A percentile compares a stretch with the other conserved stretches of the same genome.
Conservation (phyloP, 2,329 filamentous ascomycete species). For the Botrytis byssoidea region DNA sequence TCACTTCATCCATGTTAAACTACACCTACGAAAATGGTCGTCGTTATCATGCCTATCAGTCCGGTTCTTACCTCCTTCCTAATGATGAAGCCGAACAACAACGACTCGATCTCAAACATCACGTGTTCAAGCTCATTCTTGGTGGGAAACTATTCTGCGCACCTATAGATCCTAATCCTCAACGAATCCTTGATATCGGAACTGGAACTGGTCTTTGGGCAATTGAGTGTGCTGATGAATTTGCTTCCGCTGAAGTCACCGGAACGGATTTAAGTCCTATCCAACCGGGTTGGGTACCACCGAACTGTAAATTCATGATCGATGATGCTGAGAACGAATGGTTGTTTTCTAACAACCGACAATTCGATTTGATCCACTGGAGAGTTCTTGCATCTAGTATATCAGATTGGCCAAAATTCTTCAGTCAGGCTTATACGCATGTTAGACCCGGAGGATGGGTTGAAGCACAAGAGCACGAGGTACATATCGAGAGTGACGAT, state of each 20-base stretch:
- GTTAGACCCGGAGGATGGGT: slow-evolving; percentile 55
- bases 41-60: slow-evolving; percentile 55
- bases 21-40: slow-evolving; percentile 58
- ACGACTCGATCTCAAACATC: slow-evolving; percentile 52
- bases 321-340: slow-evolving; percentile 60
- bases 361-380: slow-evolving; percentile 61
- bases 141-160: slow-evolving; percentile 48
- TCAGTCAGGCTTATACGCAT: slow-evolving; percentile 48
- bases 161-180: slow-evolving; percentile 48
- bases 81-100: slow-evolving; percentile 61
- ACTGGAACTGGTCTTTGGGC: slow-evolving; percentile 61
- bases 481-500: slow-evolving; percentile 47
- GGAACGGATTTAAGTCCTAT: slow-evolving; percentile 60
- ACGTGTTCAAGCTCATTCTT: slow-evolving; percentile 33
- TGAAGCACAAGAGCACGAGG: slow-evolving; percentile 55
- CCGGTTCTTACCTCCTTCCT: slow-evolving; percentile 56
- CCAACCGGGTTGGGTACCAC: slow-evolving; percentile 56
- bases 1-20: slow-evolving; percentile 44
- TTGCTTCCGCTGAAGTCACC: slow-evolving; percentile 47
- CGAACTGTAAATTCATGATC: slow-evolving; percentile 60
- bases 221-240: slow-evolving; percentile 56
- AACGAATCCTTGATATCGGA: slow-evolving; percentile 56
- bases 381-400: slow-evolving; percentile 56
- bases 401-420: slow-evolving; percentile 53
- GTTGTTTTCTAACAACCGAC: slow-evolving; percentile 50